phyloP scores from a whole-genome alignment of 2,329 filamentous ascomycete genomes.

The Paracoccidioides brasiliensis region DNA sequence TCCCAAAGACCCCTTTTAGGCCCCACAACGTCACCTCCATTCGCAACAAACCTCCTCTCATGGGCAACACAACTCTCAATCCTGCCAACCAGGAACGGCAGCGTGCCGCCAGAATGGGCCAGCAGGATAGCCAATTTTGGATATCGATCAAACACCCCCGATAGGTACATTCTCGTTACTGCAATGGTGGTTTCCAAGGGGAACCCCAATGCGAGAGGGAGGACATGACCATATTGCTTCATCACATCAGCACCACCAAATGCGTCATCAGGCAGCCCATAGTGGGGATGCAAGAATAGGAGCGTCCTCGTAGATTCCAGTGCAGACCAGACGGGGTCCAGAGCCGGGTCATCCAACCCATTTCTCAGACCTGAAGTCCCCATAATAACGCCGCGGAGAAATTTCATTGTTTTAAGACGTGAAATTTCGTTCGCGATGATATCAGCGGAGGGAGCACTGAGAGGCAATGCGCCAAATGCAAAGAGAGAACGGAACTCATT shows the following conservation, averaged over 20 bases:
- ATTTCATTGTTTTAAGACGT: constrained; percentile 47
- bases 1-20: constrained; percentile 49
- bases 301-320: constrained; percentile 52
- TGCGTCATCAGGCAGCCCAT: constrained; percentile 67
- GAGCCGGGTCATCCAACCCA: constrained; percentile 62
- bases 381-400: constrained; percentile 75
- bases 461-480: constrained; percentile 70
- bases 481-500: constrained; percentile 54
- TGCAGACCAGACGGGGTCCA: constrained; percentile 60
- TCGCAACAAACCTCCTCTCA: constrained; percentile 58
- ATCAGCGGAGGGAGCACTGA: constrained; percentile 51
- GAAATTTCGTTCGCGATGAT: constrained; percentile 51
- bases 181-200: constrained; percentile 89
- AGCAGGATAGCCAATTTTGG: constrained; percentile 58
- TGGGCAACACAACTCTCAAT: constrained; percentile 81
- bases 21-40: constrained; percentile 49
- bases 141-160: constrained; percentile 70
- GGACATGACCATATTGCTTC: constrained; percentile 70
- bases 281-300: constrained; percentile 84
- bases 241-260: constrained; percentile 62
- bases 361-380: constrained; percentile 69
- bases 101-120: constrained; percentile 75
- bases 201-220: constrained; percentile 75
- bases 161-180: constrained; percentile 73
- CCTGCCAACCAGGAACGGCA: constrained; percentile 77